Conservation (phyloP, 2,329 filamentous ascomycete species). For the Neopestalotiopsis sp. region DNA sequence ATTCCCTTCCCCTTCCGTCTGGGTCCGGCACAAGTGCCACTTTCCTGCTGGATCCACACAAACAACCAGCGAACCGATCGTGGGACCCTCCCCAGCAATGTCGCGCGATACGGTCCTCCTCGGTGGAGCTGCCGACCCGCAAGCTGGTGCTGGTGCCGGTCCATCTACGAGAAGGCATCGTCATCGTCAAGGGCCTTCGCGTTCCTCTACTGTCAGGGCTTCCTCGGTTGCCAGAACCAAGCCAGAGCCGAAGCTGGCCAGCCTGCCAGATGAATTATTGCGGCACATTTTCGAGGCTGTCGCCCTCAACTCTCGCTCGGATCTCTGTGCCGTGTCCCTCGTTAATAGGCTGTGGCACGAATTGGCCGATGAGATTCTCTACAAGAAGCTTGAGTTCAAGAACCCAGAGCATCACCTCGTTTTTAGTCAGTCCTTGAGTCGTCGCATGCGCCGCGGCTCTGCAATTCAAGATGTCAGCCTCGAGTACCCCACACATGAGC, state of each 20-base stretch:
- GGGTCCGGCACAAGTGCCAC: not conserved
- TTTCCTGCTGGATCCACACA: not conserved
- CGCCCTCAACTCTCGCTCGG: slow-evolving; percentile 37
- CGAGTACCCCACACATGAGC: slow-evolving; percentile 48
- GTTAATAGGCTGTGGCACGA: slow-evolving; percentile 48
- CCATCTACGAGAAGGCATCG: not conserved
- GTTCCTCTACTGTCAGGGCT: not conserved
- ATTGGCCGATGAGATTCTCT: slow-evolving; percentile 51
- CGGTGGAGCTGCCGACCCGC: slow-evolving; percentile 13
- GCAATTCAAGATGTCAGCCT: slow-evolving; percentile 50
- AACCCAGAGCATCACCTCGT: slow-evolving; percentile 52
- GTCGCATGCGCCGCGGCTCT: slow-evolving; percentile 51
- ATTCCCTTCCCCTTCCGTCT: not conserved
- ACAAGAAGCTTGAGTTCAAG: slow-evolving; percentile 51
- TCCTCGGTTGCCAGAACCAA: not conserved
- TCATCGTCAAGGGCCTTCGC: not conserved
- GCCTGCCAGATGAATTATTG: slow-evolving; percentile 45
- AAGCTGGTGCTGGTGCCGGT: not conserved
- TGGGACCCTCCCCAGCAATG: slow-evolving; percentile 3
- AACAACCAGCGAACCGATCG: slow-evolving; percentile 6
- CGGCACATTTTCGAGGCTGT: slow-evolving; percentile 45
- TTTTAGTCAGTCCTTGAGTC: slow-evolving; percentile 52
- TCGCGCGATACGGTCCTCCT: slow-evolving; percentile 2
- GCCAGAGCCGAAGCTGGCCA: slow-evolving; percentile 25
- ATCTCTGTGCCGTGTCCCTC: slow-evolving; percentile 48